phyloP scores from a whole-genome alignment of 2,329 filamentous ascomycete species.

The Colletotrichum agaves region DNA sequence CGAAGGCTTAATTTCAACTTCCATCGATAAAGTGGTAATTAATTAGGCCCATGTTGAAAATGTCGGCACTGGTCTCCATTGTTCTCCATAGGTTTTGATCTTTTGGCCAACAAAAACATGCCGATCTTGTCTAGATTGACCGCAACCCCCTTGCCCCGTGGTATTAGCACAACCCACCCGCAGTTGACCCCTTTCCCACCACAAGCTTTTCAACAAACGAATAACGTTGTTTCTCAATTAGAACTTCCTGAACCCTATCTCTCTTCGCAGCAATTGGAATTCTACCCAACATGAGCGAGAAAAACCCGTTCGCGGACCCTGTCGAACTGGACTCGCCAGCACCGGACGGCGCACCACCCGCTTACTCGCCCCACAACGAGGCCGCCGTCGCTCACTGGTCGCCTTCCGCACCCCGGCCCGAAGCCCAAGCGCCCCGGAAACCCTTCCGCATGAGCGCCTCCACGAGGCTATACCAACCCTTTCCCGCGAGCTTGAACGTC shows the following conservation, averaged over 20 bases:
- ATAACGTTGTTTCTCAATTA: no score
- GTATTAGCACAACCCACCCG: neutral
- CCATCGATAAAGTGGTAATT: neutral
- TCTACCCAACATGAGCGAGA: neutral
- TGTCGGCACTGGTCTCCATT: neutral
- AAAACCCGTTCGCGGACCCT: neutral
- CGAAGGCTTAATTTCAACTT: neutral
- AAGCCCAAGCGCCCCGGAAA: neutral
- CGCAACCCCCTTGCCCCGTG: neutral
- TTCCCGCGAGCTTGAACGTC: neutral
- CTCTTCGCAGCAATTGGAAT: no score
- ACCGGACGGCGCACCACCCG: neutral
- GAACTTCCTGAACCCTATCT: neutral
- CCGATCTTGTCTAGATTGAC: neutral
- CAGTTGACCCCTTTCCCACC: neutral
- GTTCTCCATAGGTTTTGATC: neutral
- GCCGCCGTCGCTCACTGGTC: neutral
- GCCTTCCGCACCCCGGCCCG: neutral
- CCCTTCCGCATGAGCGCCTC: neutral
- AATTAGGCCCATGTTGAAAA: neutral
- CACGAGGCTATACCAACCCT: neutral
- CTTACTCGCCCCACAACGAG: neutral
- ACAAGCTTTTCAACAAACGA: neutral
- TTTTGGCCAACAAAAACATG: slow-evolving; percentile 5
- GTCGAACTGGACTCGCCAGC: neutral